Percentiles rank a stretch among this genome's conserved stretches.
Evolutionary conservation across 306 rosid species (phyloP).

Genomic region (Medicago lupulina): DNA sequence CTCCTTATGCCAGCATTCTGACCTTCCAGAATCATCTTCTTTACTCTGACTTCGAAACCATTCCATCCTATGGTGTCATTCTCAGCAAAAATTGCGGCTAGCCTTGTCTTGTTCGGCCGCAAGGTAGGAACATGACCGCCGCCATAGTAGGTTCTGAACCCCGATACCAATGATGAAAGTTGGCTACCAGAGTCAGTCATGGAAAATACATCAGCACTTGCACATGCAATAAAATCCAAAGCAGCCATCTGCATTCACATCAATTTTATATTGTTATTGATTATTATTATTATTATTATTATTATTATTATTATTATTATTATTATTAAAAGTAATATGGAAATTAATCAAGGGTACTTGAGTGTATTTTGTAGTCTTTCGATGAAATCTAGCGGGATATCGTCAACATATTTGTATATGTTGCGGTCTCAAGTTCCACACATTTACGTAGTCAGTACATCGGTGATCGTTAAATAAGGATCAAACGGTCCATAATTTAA

Average conservation of each 20-base stretch:
- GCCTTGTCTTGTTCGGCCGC: conserved; percentile 89
- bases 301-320: background rate
- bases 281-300: background rate
- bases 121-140: conserved; percentile 69
- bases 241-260: conserved; percentile 83
- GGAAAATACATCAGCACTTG: conserved; percentile 91
- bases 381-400: background rate
- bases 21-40: conserved; percentile 87
- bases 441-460: too few species aligned
- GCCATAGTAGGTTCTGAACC: conserved; percentile 85
- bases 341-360: background rate
- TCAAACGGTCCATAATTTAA: too few species aligned
- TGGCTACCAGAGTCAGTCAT: conserved; percentile 99
- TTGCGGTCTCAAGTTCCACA: too few species aligned
- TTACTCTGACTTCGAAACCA: conserved; percentile 70
- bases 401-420: background rate
- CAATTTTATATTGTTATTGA: background rate
- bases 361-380: background rate
- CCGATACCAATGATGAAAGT: conserved; percentile 93
- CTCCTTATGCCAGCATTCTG: conserved; percentile 65
- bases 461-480: too few species aligned
- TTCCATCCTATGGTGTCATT: conserved; percentile 73
- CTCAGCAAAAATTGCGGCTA: conserved; percentile 76
- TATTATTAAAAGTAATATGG: background rate
- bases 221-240: conserved; percentile 89